Evolutionary conservation across 331 rosid species (phyloP), one percentile per base, ranked within the genome.

Genomic region (Dryas integrifolia): DNA sequence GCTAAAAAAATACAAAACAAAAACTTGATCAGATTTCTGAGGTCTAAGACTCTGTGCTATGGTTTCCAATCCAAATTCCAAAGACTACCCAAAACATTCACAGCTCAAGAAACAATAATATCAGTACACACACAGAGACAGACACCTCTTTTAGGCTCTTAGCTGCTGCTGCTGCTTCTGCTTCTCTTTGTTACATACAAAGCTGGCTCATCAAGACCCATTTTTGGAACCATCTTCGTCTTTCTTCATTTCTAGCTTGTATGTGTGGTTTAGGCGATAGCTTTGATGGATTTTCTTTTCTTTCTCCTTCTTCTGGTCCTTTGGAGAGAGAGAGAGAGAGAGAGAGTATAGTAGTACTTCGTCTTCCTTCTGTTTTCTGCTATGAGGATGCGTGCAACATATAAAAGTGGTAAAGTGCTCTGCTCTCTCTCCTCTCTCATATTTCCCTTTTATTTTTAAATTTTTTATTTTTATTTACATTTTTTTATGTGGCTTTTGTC

Each of bases 321-420:
- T 30, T 30, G 51, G n/a, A 48, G 9, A 6, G 7, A 5, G 48
- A 44, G 7, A 44, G 69, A 3, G 39, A 46, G 46, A 21, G 64
- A 45, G 63, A 21, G 24, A 21, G 24, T 21, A 30, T 69, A 70
- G 13, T n/a, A 82, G 87, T 77, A 75, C 87, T 80, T 86, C 78
- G 86, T 77, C 85, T 86, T 82, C 84, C 89, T 87, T 92, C 79
- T 90, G 85, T 86, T 82, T 79, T 84, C 95, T 77, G 85, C 92
- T 76, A 87, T 88, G 86, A 56, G 80, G 92, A 88, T 88, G 92
- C 96, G 92, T 89, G 96, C 95, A 92, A 82, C 96, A 86, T 90
- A 90, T 90, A 88, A 90, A 90, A 92, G 90, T 87, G 85, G 91
- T 87, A 90, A 90, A 88, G 98, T 86, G 85, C 70, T 18, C 16